A percentile compares a stretch with the other conserved stretches of the same genome.
Conservation (phyloP, 2,329 filamentous ascomycete genomes). For the Botryotinia convoluta region DNA sequence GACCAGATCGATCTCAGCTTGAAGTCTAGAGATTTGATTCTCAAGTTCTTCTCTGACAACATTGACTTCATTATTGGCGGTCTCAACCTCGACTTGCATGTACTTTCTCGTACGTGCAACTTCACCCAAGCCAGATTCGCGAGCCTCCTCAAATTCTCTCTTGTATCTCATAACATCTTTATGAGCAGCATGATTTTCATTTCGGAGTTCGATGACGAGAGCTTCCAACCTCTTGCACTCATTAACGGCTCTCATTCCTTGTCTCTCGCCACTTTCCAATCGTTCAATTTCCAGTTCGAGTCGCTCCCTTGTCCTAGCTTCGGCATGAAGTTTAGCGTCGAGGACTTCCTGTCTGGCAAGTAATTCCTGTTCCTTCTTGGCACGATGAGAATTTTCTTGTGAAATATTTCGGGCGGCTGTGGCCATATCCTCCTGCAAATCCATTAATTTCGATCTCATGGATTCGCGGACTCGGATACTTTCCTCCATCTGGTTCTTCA, state of each 20-base stretch:
- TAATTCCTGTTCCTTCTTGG: constrained; percentile 75
- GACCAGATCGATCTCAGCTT: constrained; percentile 72
- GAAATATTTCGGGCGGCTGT: constrained; percentile 74
- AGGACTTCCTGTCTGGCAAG: constrained; percentile 77
- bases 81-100: constrained; percentile 78
- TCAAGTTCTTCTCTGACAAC: constrained; percentile 79
- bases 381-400: constrained; percentile 76
- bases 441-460: constrained; percentile 80
- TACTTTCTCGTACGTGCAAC: constrained; percentile 76
- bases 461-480: constrained; percentile 79
- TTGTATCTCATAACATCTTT: constrained; percentile 54
- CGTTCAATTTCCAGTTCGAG: constrained; percentile 65
- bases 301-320: constrained; percentile 66
- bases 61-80: constrained; percentile 82
- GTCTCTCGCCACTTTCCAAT: constrained; percentile 61
- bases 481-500: constrained; percentile 79
- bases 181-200: constrained; percentile 61
- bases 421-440: constrained; percentile 84
- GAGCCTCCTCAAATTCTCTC: constrained; percentile 79
- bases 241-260: constrained; percentile 61
- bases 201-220: constrained; percentile 55
- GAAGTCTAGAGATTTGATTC: constrained; percentile 69
- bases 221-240: constrained; percentile 60
- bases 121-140: constrained; percentile 75
- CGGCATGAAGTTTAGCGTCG: constrained; percentile 72